Evolutionary conservation across 2,329 filamentous ascomycete genomes (phyloP), one percentile per base, ranked within the genome.

Genomic region (Sarocladium oryzae): DNA sequence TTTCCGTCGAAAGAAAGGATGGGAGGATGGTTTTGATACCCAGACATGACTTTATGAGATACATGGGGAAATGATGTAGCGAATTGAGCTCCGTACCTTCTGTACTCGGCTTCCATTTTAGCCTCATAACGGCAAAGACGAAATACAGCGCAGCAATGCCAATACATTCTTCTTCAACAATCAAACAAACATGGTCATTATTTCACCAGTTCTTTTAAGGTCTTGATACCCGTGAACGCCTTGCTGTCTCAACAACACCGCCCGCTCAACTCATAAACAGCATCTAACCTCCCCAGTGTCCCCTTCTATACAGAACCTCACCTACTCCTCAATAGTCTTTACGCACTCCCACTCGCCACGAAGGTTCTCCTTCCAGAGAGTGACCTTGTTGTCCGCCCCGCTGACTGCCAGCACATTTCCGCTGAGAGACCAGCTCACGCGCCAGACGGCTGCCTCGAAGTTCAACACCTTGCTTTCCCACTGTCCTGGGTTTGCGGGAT

Each of bases 331-430:
- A 66, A 99, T 91, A 54, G 89, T 90, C 81, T 96, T 96, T 58
- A 97, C 89, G 63, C 88, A 89, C 71, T 97, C 91, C 93, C 93
- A 99, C 65, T 95, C 89, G 51, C 93, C 93, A 66, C 87, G 88
- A 60, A 99, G 75, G 67, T 95, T 95, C 79, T 99, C 93, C 79
- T 97, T 99, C 92, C 92, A 99, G 68, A 99, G 71, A 51, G 86
- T 95, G 52, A 99, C 91, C 73, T 95, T 91, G 77, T 99, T 99
- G 71, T 99, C 92, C 23, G 87, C 89, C 35, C 89, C 89, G 65
- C 88, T 93, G 56, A 96, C 89, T 9, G 93, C 93, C 61, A 99
- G 77, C 18, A 97, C 91, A 66, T 99, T 99, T 50, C 93, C 93
- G 68, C 89, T 96, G 65, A 97, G 76, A 61, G 90, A 96, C 93